Evolutionary conservation across 306 rosid genomes (phyloP).

Genomic region (Gynostemma pentaphyllum): DNA sequence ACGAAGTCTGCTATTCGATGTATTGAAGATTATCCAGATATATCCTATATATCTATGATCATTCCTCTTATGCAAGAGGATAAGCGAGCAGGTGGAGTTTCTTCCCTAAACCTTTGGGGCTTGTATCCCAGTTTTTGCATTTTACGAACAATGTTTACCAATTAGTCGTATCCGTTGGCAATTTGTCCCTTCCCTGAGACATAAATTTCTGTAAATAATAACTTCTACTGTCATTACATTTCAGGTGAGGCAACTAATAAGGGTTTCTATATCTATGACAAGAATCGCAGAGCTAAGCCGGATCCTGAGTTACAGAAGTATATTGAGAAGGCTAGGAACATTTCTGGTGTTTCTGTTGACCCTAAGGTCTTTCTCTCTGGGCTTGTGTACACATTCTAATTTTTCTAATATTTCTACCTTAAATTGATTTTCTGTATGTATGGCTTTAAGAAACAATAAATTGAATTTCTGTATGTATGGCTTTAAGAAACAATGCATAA

Average conservation of each 20-base stretch:
- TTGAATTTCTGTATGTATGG: too few species aligned
- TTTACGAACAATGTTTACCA: neutral
- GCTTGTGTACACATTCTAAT: neutral
- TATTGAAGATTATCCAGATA: constrained; percentile 49
- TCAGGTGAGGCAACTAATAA: constrained; percentile 64
- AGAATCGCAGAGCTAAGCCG: constrained; percentile 60
- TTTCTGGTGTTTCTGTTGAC: constrained; percentile 55
- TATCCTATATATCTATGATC: constrained; percentile 74
- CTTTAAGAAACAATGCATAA: too few species aligned
- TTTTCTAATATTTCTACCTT: too few species aligned
- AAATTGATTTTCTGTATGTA: too few species aligned
- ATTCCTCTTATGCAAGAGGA: constrained; percentile 82
- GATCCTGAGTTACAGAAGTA: constrained; percentile 76
- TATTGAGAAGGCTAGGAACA: constrained; percentile 77
- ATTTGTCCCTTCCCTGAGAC: neutral
- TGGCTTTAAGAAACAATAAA: too few species aligned
- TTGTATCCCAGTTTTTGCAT: neutral
- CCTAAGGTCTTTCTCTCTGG: constrained; percentile 51
- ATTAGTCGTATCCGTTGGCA: neutral
- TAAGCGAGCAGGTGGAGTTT: constrained; percentile 63
- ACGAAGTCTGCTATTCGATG: constrained; percentile 58
- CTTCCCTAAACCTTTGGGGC: neutral
- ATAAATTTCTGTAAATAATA: neutral
- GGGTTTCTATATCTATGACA: constrained; percentile 81
- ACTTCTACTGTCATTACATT: neutral